These are phyloP conservation scores for Hura crepitans DNA, from an alignment of 441 rosid genomes.

Conservation along the genomic window DNA sequence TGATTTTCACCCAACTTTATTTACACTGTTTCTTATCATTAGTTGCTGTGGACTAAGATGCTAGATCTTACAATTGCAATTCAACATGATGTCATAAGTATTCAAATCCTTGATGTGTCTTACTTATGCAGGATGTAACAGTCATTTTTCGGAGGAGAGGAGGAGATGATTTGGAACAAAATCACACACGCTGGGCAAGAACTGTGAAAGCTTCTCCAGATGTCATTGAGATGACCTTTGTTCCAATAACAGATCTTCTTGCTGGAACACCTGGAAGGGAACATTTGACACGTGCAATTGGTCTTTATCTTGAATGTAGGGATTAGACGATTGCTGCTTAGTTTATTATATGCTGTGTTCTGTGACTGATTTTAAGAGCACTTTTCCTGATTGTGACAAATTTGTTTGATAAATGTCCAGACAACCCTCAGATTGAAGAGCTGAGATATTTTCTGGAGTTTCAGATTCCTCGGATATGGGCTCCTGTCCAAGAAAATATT, in stretches of 20 bases:
- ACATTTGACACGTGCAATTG: conserved; percentile 52
- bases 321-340: background rate
- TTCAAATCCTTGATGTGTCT: conserved; percentile 11
- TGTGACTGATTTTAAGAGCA: background rate
- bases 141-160: conserved; percentile 69
- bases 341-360: too few relatives aligned
- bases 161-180: conserved; percentile 72
- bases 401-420: conserved; percentile 33
- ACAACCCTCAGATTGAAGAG: conserved; percentile 68
- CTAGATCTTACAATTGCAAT: conserved; percentile 1
- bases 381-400: conserved; percentile 1
- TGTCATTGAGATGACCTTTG: conserved; percentile 63
- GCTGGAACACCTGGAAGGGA: conserved; percentile 56
- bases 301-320: conserved; percentile 65
- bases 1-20: background rate
- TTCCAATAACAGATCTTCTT: conserved; percentile 51
- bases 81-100: background rate
- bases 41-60: background rate
- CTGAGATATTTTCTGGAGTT: conserved; percentile 66
- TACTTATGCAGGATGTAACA: conserved; percentile 55
- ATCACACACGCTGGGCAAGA: conserved; percentile 51
- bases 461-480: conserved; percentile 64
- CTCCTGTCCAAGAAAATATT: conserved; percentile 51
- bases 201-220: conserved; percentile 61
- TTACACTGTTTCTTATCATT: background rate